Conservation (phyloP, 805 yeast genomes). For the Yamadazyma ubonensis region DNA sequence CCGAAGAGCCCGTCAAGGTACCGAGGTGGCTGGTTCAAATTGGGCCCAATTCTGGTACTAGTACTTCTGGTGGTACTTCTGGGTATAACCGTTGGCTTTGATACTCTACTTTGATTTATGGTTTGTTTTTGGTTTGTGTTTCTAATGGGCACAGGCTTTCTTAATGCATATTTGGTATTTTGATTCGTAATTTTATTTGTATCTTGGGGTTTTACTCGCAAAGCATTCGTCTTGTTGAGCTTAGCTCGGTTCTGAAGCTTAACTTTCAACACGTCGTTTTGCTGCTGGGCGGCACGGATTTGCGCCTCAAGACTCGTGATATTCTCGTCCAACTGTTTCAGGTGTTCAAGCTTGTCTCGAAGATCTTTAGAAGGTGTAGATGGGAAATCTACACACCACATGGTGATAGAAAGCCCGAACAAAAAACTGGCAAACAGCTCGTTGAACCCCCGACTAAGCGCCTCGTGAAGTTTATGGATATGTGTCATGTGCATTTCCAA, state of each 20-base stretch:
- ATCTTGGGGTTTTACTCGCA: constrained; percentile 3
- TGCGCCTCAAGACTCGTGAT: constrained; percentile 22
- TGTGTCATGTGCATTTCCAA: constrained; percentile 59
- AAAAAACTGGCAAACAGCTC: constrained; percentile 76
- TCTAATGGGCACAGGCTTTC: too few relatives aligned
- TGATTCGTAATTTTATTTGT: too few relatives aligned
- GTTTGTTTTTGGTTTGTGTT: constrained; percentile 1
- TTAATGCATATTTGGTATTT: too few relatives aligned
- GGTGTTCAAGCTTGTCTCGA: constrained; percentile 30
- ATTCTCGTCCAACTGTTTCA: constrained; percentile 22
- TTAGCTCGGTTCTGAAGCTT: constrained; percentile 11
- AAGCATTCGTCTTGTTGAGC: constrained; percentile 5
- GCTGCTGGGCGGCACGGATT: constrained; percentile 20
- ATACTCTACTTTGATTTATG: neutral
- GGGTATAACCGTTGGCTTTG: neutral
- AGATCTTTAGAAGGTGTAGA: constrained; percentile 36
- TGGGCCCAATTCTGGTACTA: constrained; percentile 25
- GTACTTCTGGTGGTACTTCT: neutral
- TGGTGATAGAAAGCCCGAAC: constrained; percentile 79
- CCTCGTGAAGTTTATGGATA: constrained; percentile 59
- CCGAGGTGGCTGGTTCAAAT: constrained; percentile 44
- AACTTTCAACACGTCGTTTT: constrained; percentile 25
- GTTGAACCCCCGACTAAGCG: constrained; percentile 59
- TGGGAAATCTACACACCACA: constrained; percentile 81
- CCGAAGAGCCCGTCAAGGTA: constrained; percentile 41